These are phyloP conservation scores for Grigorovia jiainica DNA, from an alignment of 805 yeast genomes.

Conservation along the genomic window DNA sequence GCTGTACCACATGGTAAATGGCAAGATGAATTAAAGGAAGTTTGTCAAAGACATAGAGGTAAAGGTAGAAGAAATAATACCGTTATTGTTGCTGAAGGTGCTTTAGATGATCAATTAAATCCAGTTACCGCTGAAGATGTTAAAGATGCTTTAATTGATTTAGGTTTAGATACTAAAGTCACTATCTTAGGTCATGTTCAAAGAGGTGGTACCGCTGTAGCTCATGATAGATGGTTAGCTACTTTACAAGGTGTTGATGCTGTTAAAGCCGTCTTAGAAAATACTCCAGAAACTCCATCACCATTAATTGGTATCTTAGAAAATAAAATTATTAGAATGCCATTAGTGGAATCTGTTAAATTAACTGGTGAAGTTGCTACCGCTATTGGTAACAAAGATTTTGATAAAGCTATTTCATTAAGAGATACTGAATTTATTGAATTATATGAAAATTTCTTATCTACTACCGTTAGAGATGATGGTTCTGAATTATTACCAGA, in stretches of 20 bases:
- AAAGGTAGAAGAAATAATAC: conserved; percentile 91
- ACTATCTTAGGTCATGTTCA: conserved; percentile 97
- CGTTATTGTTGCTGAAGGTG: conserved; percentile 98
- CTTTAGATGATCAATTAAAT: conserved; percentile 68
- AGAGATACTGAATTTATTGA: conserved; percentile 87
- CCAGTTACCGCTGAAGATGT: conserved; percentile 79
- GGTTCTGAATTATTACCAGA: conserved; percentile 51
- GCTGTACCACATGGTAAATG: conserved; percentile 71
- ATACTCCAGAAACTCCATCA: conserved; percentile 85
- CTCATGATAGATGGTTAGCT: conserved; percentile 83
- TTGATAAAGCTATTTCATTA: conserved; percentile 75
- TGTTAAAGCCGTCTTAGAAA: conserved; percentile 79
- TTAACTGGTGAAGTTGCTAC: conserved; percentile 83
- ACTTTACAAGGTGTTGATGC: conserved; percentile 98
- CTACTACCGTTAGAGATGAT: conserved; percentile 61
- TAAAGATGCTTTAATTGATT: conserved; percentile 66
- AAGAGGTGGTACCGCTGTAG: conserved; percentile 98
- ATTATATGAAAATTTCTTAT: conserved; percentile 60
- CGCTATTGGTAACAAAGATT: conserved; percentile 72
- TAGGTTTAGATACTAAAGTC: conserved; percentile 89
- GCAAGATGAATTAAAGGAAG: conserved; percentile 68
- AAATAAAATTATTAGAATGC: conserved; percentile 75
- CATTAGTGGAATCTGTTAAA: conserved; percentile 82
- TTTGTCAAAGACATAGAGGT: conserved; percentile 69
- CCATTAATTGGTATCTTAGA: conserved; percentile 89